Conservation (phyloP, 148 eudicot genomes). For the Rhododendron molle region DNA sequence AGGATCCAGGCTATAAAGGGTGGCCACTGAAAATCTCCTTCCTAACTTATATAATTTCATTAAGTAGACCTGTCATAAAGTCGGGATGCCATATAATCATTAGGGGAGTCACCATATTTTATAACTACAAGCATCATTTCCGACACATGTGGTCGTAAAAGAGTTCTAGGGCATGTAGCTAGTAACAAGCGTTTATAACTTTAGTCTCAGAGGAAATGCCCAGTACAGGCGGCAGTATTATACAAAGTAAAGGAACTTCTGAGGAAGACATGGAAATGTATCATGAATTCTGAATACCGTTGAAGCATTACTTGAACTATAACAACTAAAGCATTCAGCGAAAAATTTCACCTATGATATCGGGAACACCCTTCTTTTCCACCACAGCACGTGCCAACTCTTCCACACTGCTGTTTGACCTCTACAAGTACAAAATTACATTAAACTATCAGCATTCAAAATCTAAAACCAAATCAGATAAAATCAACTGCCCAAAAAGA, state of each 20-base stretch:
- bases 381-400: constrained; percentile 62
- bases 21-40: neutral
- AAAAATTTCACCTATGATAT: constrained; percentile 59
- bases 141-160: neutral
- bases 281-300: neutral
- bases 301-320: neutral
- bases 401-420: constrained; percentile 62
- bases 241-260: neutral
- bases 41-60: neutral
- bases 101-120: neutral
- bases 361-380: constrained; percentile 81
- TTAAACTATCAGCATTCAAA: neutral
- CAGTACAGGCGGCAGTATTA: neutral
- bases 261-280: neutral
- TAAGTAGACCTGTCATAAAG: neutral
- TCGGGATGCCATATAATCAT: neutral
- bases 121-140: neutral
- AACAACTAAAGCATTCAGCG: neutral
- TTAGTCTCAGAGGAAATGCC: neutral
- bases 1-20: neutral
- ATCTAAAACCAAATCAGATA: neutral
- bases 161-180: neutral
- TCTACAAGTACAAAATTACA: constrained; percentile 31
- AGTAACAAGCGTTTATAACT: neutral
- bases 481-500: neutral